These are phyloP conservation scores for Trichosporon coremiiforme DNA, from an alignment of 1,284 basidiomycete species.

Conservation along the genomic window DNA sequence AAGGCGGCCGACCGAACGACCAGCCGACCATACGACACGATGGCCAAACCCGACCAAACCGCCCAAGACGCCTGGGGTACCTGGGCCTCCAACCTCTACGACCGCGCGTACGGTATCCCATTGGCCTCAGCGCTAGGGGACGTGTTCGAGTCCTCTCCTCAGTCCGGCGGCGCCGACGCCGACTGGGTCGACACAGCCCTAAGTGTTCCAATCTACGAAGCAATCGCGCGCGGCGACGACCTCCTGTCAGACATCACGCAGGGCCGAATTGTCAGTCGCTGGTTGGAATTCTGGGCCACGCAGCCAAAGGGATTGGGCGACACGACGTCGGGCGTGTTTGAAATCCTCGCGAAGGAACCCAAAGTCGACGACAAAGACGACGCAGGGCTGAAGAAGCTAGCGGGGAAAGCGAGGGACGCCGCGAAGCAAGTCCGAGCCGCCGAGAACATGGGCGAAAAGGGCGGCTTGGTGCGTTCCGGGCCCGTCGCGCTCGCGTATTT, in stretches of 20 bases:
- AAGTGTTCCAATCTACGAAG: constrained; percentile 6
- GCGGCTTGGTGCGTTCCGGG: constrained; percentile 13
- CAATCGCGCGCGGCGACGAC: constrained; percentile 5
- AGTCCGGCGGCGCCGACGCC: neutral
- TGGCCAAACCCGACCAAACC: neutral
- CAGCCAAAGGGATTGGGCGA: constrained; percentile 1
- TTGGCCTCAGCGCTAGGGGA: neutral
- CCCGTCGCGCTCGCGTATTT: constrained; percentile 19
- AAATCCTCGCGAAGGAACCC: neutral
- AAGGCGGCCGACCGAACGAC: too few species aligned
- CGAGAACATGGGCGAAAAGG: constrained; percentile 13
- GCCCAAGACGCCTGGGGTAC: neutral
- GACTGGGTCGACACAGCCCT: constrained; percentile 7
- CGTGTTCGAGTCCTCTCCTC: neutral
- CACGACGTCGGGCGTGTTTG: constrained; percentile 5
- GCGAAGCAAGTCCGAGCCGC: neutral
- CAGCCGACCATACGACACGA: neutral
- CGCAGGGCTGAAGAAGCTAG: neutral
- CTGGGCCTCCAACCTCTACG: constrained; percentile 1
- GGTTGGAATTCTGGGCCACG: constrained; percentile 15
- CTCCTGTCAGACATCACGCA: neutral
- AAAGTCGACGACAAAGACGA: neutral
- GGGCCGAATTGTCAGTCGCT: constrained; percentile 3
- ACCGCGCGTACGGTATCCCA: neutral
- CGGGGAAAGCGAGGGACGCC: neutral